Evolutionary conservation across 2,329 filamentous ascomycete species (phyloP), one percentile per base, ranked within the genome.

Genomic region (Biscogniauxia sp.): DNA sequence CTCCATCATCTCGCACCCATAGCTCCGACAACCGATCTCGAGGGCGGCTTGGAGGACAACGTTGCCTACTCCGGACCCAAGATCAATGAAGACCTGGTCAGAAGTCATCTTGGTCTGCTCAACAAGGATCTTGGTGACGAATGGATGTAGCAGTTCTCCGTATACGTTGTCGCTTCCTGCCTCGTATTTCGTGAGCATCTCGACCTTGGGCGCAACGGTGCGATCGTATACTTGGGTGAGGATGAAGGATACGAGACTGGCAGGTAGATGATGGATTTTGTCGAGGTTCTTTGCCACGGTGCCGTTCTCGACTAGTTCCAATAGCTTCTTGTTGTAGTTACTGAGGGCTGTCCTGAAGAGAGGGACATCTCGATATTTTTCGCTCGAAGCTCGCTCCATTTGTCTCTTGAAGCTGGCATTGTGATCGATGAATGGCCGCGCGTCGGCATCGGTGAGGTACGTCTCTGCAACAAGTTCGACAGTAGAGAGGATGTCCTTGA

Each of bases 1-100:
- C 60, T 89, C 84, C 92, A 97, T 96, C 83, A 96, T 92, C 76
- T 99, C 95, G 70, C 94, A 97, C 26, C 95, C 95, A 89, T 93
- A 97, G 75, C 90, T 94, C 73, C 97, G 92, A 74, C 93, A 97
- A 19, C 95, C 95, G 56, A 94, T 88, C 75, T 99, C 92, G 20
- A 99, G 84, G 0, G 95, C 95, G 1, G 94, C 93, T 75, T 99
- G 95, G 55, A 99, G 80, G 25, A 95, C 93, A 2, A 98, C 94
- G 72, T 98, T 99, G 54, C 94, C 95, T 17, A 98, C 95, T 28
- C 95, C 95, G 1, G 94, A 98, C 54, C 95, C 95, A 15, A 99
- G 83, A 72, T 99, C 95, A 61, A 99, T 88, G 73, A 99, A 98
- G 45, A 96, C 87, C 68, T 96, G 90, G 55, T 88, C 85, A 0